phyloP scores from a whole-genome alignment of 2,329 filamentous ascomycete species.

The Periconia sp. region DNA sequence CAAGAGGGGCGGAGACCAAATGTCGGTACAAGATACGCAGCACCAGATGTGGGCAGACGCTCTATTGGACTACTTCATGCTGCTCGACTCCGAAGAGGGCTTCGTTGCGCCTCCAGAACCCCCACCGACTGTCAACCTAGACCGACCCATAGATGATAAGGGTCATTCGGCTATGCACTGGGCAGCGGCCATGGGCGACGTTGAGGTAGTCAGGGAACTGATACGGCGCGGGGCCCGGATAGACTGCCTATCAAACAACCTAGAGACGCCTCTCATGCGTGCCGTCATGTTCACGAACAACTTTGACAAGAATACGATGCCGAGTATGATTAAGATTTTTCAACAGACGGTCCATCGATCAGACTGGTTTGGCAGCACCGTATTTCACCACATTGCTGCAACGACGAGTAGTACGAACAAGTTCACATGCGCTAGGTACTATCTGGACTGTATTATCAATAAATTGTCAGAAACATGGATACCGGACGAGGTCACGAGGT shows the following conservation, averaged over 20 bases:
- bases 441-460: constrained; percentile 88
- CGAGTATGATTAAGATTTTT: constrained; percentile 80
- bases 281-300: constrained; percentile 97
- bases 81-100: constrained; percentile 78
- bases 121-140: constrained; percentile 83
- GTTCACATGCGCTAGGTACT: constrained; percentile 88
- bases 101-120: constrained; percentile 74
- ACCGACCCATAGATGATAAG: constrained; percentile 92
- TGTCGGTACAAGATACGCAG: constrained; percentile 73
- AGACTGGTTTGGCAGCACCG: constrained; percentile 82
- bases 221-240: constrained; percentile 80
- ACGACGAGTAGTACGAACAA: constrained; percentile 87
- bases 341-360: constrained; percentile 79
- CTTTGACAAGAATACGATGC: constrained; percentile 91
- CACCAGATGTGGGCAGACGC: constrained; percentile 93
- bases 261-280: constrained; percentile 91
- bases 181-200: constrained; percentile 96
- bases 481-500: constrained; percentile 74
- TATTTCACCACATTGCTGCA: constrained; percentile 92
- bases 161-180: constrained; percentile 94
- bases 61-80: constrained; percentile 93
- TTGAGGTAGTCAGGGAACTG: constrained; percentile 88
- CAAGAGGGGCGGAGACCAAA: constrained; percentile 74
- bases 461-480: constrained; percentile 80
- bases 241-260: constrained; percentile 66